Percentiles rank a stretch among this genome's conserved stretches.
These are phyloP conservation scores for Rubia peregrina DNA, from an alignment of 305 asterid species.

Conservation along the genomic window DNA sequence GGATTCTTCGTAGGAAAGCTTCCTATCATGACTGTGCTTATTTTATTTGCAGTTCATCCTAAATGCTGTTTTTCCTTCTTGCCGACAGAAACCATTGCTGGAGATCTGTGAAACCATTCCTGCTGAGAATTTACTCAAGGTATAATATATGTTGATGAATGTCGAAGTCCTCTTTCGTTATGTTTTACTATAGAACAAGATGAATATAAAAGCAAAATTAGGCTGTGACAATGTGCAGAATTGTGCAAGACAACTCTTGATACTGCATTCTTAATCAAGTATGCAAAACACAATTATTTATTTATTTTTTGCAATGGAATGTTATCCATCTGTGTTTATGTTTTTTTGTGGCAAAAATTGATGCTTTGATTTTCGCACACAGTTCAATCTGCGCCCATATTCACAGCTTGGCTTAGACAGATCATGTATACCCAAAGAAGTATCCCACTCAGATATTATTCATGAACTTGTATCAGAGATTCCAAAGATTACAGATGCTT, in stretches of 20 bases:
- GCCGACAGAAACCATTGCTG: constrained; percentile 44
- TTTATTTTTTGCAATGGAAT: neutral
- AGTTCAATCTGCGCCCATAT: constrained; percentile 77
- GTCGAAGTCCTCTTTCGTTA: neutral
- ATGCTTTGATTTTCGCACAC: constrained; percentile 18
- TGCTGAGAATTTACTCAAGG: constrained; percentile 98
- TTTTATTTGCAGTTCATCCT: neutral
- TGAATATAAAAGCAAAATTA: neutral
- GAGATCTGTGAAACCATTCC: constrained; percentile 33
- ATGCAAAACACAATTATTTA: neutral
- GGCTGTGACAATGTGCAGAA: neutral
- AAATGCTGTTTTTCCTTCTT: constrained; percentile 16
- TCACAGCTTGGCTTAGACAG: constrained; percentile 77
- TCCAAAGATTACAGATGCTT: constrained; percentile 65
- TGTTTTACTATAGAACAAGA: neutral
- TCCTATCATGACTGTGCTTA: neutral
- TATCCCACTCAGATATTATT: constrained; percentile 47
- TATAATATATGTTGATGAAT: constrained; percentile 18
- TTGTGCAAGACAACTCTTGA: neutral
- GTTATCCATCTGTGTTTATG: neutral
- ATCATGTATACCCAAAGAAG: constrained; percentile 47
- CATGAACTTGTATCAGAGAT: constrained; percentile 58
- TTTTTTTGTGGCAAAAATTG: constrained; percentile 3
- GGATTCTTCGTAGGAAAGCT: neutral
- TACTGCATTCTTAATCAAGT: neutral